Conservation (phyloP, 78 protist species). For the Dictyostelium firmibasis region DNA sequence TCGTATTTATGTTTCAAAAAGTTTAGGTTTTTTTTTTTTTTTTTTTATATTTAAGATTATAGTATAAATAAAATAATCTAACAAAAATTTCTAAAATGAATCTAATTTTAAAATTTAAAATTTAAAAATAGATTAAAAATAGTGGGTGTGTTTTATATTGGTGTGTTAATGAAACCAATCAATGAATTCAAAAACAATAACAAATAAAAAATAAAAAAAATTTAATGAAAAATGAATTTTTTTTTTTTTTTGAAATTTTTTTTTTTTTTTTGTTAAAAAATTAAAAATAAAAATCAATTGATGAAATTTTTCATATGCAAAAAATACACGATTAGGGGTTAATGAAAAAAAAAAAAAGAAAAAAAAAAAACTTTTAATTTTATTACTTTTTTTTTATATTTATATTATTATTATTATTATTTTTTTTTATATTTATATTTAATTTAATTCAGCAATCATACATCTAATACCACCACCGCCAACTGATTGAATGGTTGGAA, state of each 20-base stretch:
- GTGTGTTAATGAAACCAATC: not conserved
- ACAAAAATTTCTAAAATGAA: not conserved
- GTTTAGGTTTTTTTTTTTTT: not conserved
- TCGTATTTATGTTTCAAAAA: too few species aligned
- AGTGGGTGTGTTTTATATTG: not conserved
- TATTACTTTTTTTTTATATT: not conserved
- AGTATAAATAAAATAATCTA: slow-evolving; percentile 10
- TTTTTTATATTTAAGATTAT: not conserved
- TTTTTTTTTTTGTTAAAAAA: too few species aligned
- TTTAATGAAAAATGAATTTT: not conserved
- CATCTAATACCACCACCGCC: slow-evolving; percentile 90
- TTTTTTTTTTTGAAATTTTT: not conserved
- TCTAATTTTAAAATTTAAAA: not conserved
- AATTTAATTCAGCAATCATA: slow-evolving; percentile 84
- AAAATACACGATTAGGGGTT: too few species aligned
- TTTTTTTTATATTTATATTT: not conserved
- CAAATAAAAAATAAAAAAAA: not conserved
- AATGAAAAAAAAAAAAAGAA: not conserved
- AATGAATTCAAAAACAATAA: not conserved
- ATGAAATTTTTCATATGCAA: not conserved
- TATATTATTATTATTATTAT: not conserved
- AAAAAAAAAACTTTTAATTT: not conserved
- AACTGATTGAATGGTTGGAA: slow-evolving; percentile 73
- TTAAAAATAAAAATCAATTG: not conserved
- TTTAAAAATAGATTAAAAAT: not conserved